Base-by-base conservation (phyloP, 768 basidiomycete genomes). In the Agaricus sinodeliciosus region DNA sequence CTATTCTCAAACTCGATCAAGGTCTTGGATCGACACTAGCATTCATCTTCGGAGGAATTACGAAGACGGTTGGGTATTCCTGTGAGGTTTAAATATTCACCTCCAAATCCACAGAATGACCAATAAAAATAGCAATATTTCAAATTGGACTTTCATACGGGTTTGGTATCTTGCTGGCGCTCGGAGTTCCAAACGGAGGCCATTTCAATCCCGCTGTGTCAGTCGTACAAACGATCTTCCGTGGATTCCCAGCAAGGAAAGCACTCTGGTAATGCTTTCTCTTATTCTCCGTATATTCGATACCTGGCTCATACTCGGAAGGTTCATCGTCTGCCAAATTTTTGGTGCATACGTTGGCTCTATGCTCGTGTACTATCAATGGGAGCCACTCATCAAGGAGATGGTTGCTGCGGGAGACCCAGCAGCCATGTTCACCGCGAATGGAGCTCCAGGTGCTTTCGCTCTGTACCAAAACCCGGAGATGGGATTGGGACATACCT, bases 191-290 rank as follows among this genome's bases (percentile, higher is more conserved):
- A 4, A 63, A 75, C 15, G 81, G 80, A 9, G 78, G 82, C 18
- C 85, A 87, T 59, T 80, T 87, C 62, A 82, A 74, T 49, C 89
- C 87, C 2, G 74, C 77, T 44, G 72, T 87, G 18, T 81, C 84
- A 3, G 67, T 85, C 43, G 65, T 75, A 7, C 66, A 75, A 40
- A 67, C 72, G 15, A 9, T 84, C 12, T 78, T 80, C 70, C 78
- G 69, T 55, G 75, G 75, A 0, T 82, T 84, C 64, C 80, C 85
- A 1, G 49, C 64, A 11, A 48, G 61, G 42, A 85, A 82, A 52
- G 82, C 76, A 3, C 43, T 67, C 25, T 67, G 78, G 84, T 83
- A 37, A 54, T 68, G 40, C 13, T 8, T 34, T n/a, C 15, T 11
- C 39, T 12, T 55, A 53, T 36, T n/a, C 13, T 9, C 16, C 13